Conservation (phyloP, 2,329 filamentous ascomycete species). For the Colletotrichum sp. region DNA sequence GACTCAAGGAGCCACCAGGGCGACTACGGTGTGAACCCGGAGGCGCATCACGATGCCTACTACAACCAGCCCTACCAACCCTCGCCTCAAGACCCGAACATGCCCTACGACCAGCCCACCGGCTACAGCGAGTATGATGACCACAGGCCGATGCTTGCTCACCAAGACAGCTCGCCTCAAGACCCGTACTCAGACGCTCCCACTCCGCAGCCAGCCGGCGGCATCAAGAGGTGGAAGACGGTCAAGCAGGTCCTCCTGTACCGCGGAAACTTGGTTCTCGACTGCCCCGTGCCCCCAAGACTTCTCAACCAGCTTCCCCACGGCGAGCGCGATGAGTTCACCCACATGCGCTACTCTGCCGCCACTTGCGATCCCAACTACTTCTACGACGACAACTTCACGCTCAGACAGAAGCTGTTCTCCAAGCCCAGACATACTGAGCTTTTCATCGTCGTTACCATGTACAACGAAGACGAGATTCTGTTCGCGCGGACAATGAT, state of each 20-base stretch:
- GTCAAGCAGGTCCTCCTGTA: slow-evolving; percentile 98
- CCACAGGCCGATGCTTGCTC: slow-evolving; percentile 76
- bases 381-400: slow-evolving; percentile 90
- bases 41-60: slow-evolving; percentile 87
- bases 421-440: slow-evolving; percentile 93
- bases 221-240: slow-evolving; percentile 92
- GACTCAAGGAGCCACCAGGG: slow-evolving; percentile 54
- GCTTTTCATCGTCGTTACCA: slow-evolving; percentile 94
- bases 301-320: slow-evolving; percentile 88
- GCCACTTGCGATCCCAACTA: slow-evolving; percentile 92
- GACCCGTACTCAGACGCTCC: slow-evolving; percentile 53
- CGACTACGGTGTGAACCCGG: slow-evolving; percentile 80
- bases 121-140: slow-evolving; percentile 65
- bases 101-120: slow-evolving; percentile 48
- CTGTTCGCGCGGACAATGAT: slow-evolving; percentile 95
- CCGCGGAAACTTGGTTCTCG: slow-evolving; percentile 94
- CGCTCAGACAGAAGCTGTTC: slow-evolving; percentile 88
- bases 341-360: slow-evolving; percentile 91
- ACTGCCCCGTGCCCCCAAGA: slow-evolving; percentile 91
- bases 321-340: slow-evolving; percentile 90
- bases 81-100: slow-evolving; percentile 62
- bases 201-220: slow-evolving; percentile 51
- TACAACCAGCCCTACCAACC: slow-evolving; percentile 85
- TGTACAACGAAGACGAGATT: slow-evolving; percentile 99
- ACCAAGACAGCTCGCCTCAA: slow-evolving; percentile 55